Conservation (phyloP, 345 rosid genomes). For the Rubroshorea leprosula region DNA sequence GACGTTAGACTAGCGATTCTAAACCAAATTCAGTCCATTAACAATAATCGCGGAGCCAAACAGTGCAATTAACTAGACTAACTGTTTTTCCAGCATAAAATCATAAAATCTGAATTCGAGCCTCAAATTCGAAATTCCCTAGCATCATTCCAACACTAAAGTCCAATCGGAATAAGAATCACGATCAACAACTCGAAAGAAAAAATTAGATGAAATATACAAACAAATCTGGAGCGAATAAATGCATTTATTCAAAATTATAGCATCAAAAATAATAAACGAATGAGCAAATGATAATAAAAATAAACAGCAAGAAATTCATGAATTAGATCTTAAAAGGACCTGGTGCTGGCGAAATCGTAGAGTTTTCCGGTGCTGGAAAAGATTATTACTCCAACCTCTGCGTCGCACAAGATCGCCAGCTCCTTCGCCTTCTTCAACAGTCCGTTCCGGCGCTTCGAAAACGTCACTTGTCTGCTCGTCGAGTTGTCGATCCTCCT, state of each 20-base stretch:
- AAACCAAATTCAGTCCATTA: background rate
- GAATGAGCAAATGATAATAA: background rate
- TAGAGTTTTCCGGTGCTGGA: constrained; percentile 49
- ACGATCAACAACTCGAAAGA: background rate
- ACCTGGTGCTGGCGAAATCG: constrained; percentile 46
- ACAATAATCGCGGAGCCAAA: too few relatives aligned
- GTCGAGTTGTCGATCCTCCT: constrained; percentile 45
- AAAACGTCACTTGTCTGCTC: constrained; percentile 48
- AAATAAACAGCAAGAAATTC: background rate
- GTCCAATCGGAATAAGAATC: background rate
- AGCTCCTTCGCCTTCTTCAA: constrained; percentile 49
- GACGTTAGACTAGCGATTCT: too few relatives aligned
- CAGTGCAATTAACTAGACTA: background rate
- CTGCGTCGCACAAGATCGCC: constrained; percentile 45
- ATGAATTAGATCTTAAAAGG: constrained; percentile 7
- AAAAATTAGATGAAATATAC: too few relatives aligned
- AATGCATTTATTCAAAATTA: background rate
- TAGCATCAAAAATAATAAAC: background rate
- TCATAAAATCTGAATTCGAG: constrained; percentile 6
- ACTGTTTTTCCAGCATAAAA: constrained; percentile 8
- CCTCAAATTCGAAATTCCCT: background rate
- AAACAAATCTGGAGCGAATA: too few relatives aligned
- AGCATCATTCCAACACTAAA: background rate
- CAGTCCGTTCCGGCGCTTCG: constrained; percentile 45
- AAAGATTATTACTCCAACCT: constrained; percentile 43